phyloP scores from a whole-genome alignment of 192 early-diverging fungal species.

The Phlyctochytrium planicorne region DNA sequence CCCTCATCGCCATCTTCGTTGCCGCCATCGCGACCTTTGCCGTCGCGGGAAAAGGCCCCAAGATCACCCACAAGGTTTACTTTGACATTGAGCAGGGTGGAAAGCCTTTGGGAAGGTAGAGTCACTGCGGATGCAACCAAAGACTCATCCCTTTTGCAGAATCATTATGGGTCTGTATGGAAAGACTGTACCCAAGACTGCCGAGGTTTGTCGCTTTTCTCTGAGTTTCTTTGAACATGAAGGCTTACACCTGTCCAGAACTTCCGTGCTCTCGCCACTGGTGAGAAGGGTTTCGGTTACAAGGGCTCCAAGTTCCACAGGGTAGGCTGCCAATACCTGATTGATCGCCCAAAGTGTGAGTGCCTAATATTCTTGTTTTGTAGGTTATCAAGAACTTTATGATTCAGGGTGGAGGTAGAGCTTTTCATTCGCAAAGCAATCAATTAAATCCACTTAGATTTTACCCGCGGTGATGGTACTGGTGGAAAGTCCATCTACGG shows the following conservation, averaged over 20 bases:
- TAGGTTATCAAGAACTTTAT: slow-evolving; percentile 68
- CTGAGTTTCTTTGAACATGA: slow-evolving; percentile 54
- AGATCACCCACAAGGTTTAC: slow-evolving; percentile 51
- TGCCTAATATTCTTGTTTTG: slow-evolving; percentile 12
- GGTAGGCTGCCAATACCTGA: slow-evolving; percentile 12
- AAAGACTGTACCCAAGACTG: slow-evolving; percentile 51
- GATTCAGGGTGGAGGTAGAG: slow-evolving; percentile 45
- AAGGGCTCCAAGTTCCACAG: slow-evolving; percentile 81
- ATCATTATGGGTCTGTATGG: slow-evolving; percentile 54
- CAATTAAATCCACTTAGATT: slow-evolving; percentile 76
- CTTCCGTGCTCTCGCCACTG: slow-evolving; percentile 79
- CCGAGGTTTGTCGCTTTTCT: slow-evolving; percentile 74
- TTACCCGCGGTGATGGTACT: slow-evolving; percentile 82
- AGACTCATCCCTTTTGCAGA: not conserved
- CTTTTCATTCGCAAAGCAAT: not conserved
- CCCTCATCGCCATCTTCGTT: slow-evolving; percentile 26
- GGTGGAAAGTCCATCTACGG: slow-evolving; percentile 74
- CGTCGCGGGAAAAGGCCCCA: slow-evolving; percentile 47
- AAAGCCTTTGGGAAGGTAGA: slow-evolving; percentile 41
- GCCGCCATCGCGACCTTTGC: slow-evolving; percentile 29
- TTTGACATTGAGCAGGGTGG: slow-evolving; percentile 52
- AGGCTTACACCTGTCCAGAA: slow-evolving; percentile 48
- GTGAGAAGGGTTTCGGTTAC: slow-evolving; percentile 86
- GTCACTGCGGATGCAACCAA: not conserved
- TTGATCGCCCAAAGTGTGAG: not conserved